Evolutionary conservation across 192 early-diverging fungal species (phyloP), one percentile per base, ranked within the genome.

Genomic region (Backusella psychrophila): DNA sequence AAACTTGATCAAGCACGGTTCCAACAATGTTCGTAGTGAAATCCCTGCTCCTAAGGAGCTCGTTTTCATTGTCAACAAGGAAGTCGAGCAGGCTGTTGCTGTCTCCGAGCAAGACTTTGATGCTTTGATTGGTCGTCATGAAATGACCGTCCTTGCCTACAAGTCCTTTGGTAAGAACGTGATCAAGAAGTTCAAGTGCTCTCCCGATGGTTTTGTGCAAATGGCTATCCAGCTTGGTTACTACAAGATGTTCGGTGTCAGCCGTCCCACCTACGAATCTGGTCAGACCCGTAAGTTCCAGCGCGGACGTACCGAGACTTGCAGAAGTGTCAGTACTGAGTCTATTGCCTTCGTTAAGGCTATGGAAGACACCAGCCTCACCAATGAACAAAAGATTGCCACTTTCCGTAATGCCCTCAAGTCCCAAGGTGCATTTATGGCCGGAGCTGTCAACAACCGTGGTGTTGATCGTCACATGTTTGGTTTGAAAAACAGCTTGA

Each of bases 201-300:
- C 93, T 23, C 93, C 93, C 14, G 93, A 96, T 74, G 92, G 92
- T 38, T 96, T 87, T 76, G 88, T 89, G 33, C 93, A 94, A 77
- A 96, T 99, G 96, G 91, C 93, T 56, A 96, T 98, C 75, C 98
- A 99, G 87, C 87, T 98, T 35, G 98, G 96, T 19, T 97, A 98
- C 87, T 96, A 90, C 84, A 95, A 95, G 83, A 91, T 95, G 83
- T 91, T 95, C 77, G 95, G 95, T 36, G 80, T 81, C 14, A 89
- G 81, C 66, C 81, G 87, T 29, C 90, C 97, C 6, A 98, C 97
- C 7, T 99, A 99, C 83, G 98, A 99, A 84, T 91, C 91, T 76
- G 96, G 94, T 42, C 93, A 94, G 87, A 97, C 95, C 34, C 88
- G 95, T 79, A 94, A 94, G 86, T 99, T 94, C 87, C 90, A 89